Conservation (phyloP, 108 stramenopile genomes). For the Phaeodactylum tricornutum region DNA sequence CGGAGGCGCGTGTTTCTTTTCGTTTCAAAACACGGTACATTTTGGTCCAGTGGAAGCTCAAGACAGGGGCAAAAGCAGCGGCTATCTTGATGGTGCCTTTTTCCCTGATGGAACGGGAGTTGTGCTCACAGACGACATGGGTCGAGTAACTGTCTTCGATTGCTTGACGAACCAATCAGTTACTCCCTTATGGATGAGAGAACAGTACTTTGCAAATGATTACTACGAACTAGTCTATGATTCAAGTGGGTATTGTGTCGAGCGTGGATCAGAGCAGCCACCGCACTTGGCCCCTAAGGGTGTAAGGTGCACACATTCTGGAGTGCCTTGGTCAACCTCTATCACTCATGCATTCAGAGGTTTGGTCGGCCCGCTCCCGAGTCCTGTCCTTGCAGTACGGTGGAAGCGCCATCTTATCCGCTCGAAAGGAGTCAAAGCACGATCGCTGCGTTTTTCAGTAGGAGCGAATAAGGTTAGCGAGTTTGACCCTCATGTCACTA, state of each 20-base stretch:
- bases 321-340: slow-evolving; percentile 24
- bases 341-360: slow-evolving; percentile 38
- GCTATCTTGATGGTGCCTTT: slow-evolving; percentile 69
- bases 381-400: slow-evolving; percentile 6
- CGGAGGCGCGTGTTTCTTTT: slow-evolving; percentile 48
- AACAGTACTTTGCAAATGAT: slow-evolving; percentile 85
- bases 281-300: slow-evolving; percentile 76
- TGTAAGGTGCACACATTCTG: slow-evolving; percentile 57
- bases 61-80: slow-evolving; percentile 40
- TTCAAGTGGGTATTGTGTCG: slow-evolving; percentile 69
- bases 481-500: no score
- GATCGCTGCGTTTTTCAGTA: no score
- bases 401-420: neutral
- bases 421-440: no score
- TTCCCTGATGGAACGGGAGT: slow-evolving; percentile 49
- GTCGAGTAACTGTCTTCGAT: slow-evolving; percentile 59
- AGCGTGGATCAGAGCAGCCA: slow-evolving; percentile 63
- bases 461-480: no score
- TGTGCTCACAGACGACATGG: slow-evolving; percentile 68
- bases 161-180: slow-evolving; percentile 12
- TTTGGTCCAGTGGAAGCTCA: slow-evolving; percentile 29
- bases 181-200: slow-evolving; percentile 57
- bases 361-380: slow-evolving; percentile 46
- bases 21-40: slow-evolving; percentile 40
- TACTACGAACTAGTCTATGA: slow-evolving; percentile 82